A percentile compares a stretch with the other conserved stretches of the same genome.
These are phyloP conservation scores for Phylloporus gajari DNA, from an alignment of 1,284 basidiomycete species.

Conservation along the genomic window DNA sequence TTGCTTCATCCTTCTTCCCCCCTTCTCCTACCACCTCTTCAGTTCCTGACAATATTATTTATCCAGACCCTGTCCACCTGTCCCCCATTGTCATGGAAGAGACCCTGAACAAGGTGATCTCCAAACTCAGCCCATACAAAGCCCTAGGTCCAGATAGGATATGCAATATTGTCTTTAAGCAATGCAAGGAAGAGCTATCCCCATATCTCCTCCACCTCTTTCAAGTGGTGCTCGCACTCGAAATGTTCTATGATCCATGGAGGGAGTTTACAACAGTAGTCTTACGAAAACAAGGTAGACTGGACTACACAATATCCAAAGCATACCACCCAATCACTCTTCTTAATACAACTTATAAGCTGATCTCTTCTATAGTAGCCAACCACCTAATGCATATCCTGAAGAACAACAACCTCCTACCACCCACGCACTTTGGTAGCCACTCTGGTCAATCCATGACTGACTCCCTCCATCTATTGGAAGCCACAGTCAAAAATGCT, in stretches of 20 bases:
- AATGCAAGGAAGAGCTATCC: neutral
- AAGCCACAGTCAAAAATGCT: neutral
- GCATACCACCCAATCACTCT: neutral
- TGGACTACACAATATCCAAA: neutral
- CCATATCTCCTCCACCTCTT: neutral
- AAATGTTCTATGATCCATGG: neutral
- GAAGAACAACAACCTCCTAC: too few species aligned
- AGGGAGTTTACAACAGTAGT: neutral
- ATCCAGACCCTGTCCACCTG: neutral
- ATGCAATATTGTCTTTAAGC: neutral
- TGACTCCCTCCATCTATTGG: neutral
- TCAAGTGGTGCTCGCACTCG: neutral
- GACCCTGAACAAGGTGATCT: neutral
- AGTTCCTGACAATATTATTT: neutral
- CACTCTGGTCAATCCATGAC: neutral
- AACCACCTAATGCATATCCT: too few species aligned
- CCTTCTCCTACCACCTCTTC: neutral
- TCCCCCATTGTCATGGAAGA: neutral
- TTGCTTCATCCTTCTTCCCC: neutral
- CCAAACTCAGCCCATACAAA: neutral
- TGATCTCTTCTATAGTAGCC: too few species aligned
- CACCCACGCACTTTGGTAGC: too few species aligned
- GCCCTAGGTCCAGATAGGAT: neutral
- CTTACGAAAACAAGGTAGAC: neutral
- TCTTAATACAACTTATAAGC: neutral